phyloP scores from a whole-genome alignment of 257 asterid species.

The Craterostigma plantagineum region DNA sequence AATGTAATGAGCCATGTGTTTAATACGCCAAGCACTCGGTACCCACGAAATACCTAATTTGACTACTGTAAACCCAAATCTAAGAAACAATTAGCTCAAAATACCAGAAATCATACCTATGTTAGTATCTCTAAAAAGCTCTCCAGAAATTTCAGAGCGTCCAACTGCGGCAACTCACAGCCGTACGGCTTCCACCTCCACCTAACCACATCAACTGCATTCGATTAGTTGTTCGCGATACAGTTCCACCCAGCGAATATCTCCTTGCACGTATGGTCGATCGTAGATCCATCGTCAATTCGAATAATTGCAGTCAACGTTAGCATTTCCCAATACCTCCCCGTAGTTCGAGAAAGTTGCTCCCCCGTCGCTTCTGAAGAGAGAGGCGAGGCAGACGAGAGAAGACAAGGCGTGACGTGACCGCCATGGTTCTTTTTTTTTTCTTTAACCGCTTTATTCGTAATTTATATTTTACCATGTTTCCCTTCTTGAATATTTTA shows the following conservation, averaged over 20 bases:
- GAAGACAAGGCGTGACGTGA: constrained; percentile 24
- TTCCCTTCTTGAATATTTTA: too few relatives aligned
- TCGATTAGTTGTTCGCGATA: constrained; percentile 51
- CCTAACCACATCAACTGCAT: constrained; percentile 53
- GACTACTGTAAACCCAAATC: background rate
- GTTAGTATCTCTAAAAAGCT: constrained; percentile 45
- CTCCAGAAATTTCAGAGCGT: constrained; percentile 43
- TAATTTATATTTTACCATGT: too few relatives aligned
- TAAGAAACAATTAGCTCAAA: constrained; percentile 1
- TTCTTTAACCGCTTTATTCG: too few relatives aligned
- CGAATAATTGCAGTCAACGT: constrained; percentile 34
- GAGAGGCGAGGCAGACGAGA: constrained; percentile 35
- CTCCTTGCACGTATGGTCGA: constrained; percentile 76
- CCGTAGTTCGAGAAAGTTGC: constrained; percentile 14
- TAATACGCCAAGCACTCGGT: too few relatives aligned
- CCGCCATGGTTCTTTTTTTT: constrained; percentile 40
- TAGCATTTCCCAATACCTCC: constrained; percentile 7
- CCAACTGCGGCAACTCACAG: constrained; percentile 68
- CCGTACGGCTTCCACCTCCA: constrained; percentile 88
- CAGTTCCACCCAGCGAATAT: constrained; percentile 95
- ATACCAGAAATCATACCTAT: constrained; percentile 33
- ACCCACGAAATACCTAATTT: too few relatives aligned
- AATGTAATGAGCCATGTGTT: too few relatives aligned
- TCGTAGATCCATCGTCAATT: constrained; percentile 70
- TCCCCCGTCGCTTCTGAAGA: constrained; percentile 23